Evolutionary conservation across 148 eudicot genomes (phyloP), one percentile per base, ranked within the genome.

Genomic region (Hydrangea macrophylla): DNA sequence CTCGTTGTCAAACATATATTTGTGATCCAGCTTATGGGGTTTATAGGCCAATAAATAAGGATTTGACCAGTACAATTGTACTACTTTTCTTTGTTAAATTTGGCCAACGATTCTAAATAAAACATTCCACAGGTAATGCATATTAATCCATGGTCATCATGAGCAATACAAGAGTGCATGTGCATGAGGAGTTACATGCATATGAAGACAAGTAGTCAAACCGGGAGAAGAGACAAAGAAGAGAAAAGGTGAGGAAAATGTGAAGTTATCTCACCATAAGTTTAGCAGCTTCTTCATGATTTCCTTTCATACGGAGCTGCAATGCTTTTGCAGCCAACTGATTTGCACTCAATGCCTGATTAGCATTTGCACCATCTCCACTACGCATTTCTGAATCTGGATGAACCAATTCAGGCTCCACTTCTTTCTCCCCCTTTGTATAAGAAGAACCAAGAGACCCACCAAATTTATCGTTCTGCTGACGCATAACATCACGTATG

Each of bases 301-400:
- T 85, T 68, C 98, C 98, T 81, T 84, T 90, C 82, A 94, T 64
- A 55, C 98, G 90, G 51, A 94, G 83, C 79, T 94, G 98, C 84
- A 94, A 44, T 40, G 87, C 96, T 83, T 94, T 94, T 23, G 98
- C 98, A 13, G 91, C 97, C 73, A 90, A 73, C 64, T 94, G 97
- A 76, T 94, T 90, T 53, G 97, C 96, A 78, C 92, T 88, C 84
- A 90, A 32, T 64, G 79, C 80, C 54, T 83, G 83, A 66, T 81
- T 72, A 27, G 51, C 32, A 27, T 39, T 40, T 65, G 62, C 33
- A 58, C n/a, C 39, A 70, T 73, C 77, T 58, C 76, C 78, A 45
- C 58, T 26, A 48, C 73, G 60, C 71, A 58, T 77, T 50, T 62
- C 64, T 33, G 62, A 17, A 27, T 69, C 76, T 7, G 55, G 51